Evolutionary conservation across 768 basidiomycete genomes (phyloP).

Genomic region (Sistotremastrum suecicum): DNA sequence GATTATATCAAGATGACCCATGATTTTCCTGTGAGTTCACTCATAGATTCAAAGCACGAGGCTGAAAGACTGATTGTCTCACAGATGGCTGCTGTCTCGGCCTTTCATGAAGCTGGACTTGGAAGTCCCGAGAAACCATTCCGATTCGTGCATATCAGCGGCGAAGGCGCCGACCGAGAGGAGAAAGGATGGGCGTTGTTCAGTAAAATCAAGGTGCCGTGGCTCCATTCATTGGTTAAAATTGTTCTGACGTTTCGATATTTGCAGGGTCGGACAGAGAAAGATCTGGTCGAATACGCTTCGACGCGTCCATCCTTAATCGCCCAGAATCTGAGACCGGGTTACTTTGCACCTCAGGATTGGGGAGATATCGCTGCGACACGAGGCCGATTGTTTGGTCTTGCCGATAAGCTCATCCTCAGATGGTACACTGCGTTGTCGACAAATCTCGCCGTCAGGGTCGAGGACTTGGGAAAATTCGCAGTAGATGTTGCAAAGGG

Average conservation of each 20-base stretch:
- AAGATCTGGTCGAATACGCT: constrained; percentile 15
- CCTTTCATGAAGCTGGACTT: constrained; percentile 16
- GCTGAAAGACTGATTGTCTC: no score
- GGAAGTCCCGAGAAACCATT: constrained; percentile 17
- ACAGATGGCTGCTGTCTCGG: constrained; percentile 14
- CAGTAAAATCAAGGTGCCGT: constrained; percentile 24
- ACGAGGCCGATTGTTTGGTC: constrained; percentile 13
- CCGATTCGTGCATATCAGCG: constrained; percentile 24
- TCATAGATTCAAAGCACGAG: no score
- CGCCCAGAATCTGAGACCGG: constrained; percentile 19
- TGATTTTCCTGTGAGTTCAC: constrained; percentile 14
- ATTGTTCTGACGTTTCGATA: neutral
- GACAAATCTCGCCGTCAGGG: constrained; percentile 5
- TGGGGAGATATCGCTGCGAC: constrained; percentile 13
- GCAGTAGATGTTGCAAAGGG: constrained; percentile 11
- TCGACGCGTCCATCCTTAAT: constrained; percentile 10
- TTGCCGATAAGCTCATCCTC: constrained; percentile 7
- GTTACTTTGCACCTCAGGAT: constrained; percentile 19
- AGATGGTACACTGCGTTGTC: constrained; percentile 8
- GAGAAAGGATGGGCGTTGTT: constrained; percentile 18
- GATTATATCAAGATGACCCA: constrained; percentile 22
- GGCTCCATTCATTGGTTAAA: constrained; percentile 1
- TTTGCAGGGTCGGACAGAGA: constrained; percentile 18
- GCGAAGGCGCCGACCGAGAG: constrained; percentile 22
- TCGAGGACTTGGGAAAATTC: constrained; percentile 10